Conservation (phyloP, 148 eudicot genomes). For the Vaccinium darrowii region DNA sequence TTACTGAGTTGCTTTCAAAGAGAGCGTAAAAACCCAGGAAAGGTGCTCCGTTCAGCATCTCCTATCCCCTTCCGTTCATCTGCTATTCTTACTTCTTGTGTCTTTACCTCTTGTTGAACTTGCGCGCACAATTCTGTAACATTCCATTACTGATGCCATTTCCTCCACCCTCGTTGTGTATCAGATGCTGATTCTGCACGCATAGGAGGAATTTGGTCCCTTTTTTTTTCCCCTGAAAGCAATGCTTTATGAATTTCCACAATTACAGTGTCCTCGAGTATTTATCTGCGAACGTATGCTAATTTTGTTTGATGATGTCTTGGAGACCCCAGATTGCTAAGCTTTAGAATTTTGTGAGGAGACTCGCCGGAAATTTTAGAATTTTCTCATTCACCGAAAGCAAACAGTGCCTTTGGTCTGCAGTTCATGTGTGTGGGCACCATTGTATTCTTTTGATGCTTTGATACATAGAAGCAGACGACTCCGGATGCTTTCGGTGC, state of each 20-base stretch:
- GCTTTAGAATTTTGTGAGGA: neutral
- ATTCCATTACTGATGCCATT: neutral
- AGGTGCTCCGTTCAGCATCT: neutral
- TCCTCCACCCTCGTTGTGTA: neutral
- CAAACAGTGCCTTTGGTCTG: too few relatives aligned
- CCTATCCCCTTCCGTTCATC: neutral
- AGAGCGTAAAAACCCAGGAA: neutral
- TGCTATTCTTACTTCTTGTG: neutral
- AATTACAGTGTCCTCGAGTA: neutral
- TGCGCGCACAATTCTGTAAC: neutral
- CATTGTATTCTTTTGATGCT: too few relatives aligned
- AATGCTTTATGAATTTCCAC: neutral
- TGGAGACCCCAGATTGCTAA: neutral
- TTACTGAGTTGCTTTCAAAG: neutral
- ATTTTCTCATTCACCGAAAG: too few relatives aligned
- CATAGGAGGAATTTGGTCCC: neutral
- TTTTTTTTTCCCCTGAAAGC: neutral
- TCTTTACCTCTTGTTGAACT: neutral
- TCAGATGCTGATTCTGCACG: neutral
- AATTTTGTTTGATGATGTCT: neutral
- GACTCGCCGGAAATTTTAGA: too few relatives aligned
- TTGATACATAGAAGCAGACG: too few relatives aligned
- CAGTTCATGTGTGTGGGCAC: too few relatives aligned
- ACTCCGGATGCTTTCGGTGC: too few relatives aligned
- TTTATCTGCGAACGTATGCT: neutral